Evolutionary conservation across 352 stramenopile genomes (phyloP).

Genomic region (Globisporangium spiculum): DNA sequence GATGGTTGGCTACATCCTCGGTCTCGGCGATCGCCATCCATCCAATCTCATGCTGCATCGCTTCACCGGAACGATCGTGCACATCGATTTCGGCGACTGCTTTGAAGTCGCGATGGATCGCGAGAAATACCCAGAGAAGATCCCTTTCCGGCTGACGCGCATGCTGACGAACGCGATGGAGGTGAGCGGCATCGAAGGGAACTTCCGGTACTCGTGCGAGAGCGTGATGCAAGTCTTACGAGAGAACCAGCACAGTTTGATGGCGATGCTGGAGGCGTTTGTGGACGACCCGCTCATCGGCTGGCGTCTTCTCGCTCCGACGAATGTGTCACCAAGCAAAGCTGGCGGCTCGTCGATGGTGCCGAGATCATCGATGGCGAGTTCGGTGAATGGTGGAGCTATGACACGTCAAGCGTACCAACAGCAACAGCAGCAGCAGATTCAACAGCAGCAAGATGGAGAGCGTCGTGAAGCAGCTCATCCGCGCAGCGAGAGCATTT

Average conservation of each 20-base stretch:
- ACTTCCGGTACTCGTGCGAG: slow-evolving; percentile 97
- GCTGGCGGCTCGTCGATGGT: slow-evolving; percentile 28
- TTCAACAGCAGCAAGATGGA: slow-evolving; percentile 2
- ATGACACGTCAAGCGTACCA: slow-evolving; percentile 5
- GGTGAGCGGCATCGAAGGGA: slow-evolving; percentile 97
- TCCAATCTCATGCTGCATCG: slow-evolving; percentile 99
- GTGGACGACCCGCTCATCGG: slow-evolving; percentile 99
- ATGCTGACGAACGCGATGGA: slow-evolving; percentile 99
- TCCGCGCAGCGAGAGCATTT: slow-evolving; percentile 55
- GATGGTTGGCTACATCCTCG: slow-evolving; percentile 98
- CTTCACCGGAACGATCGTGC: slow-evolving; percentile 95
- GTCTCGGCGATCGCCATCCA: slow-evolving; percentile 98
- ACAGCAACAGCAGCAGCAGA: slow-evolving; percentile 18
- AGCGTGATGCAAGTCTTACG: slow-evolving; percentile 96
- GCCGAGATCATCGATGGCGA: slow-evolving; percentile 30
- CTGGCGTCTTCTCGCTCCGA: slow-evolving; percentile 90
- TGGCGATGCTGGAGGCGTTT: slow-evolving; percentile 99
- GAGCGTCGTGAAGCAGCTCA: slow-evolving; percentile 13
- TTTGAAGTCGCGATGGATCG: slow-evolving; percentile 99
- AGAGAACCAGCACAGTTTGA: slow-evolving; percentile 97
- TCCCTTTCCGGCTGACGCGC: slow-evolving; percentile 98
- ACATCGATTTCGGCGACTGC: slow-evolving; percentile 97
- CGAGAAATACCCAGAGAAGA: slow-evolving; percentile 99
- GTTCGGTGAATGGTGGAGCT: slow-evolving; percentile 2
- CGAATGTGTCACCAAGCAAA: slow-evolving; percentile 47